Evolutionary conservation across 169 alveolate species (phyloP).

Genomic region (Nephromyces sp.): DNA sequence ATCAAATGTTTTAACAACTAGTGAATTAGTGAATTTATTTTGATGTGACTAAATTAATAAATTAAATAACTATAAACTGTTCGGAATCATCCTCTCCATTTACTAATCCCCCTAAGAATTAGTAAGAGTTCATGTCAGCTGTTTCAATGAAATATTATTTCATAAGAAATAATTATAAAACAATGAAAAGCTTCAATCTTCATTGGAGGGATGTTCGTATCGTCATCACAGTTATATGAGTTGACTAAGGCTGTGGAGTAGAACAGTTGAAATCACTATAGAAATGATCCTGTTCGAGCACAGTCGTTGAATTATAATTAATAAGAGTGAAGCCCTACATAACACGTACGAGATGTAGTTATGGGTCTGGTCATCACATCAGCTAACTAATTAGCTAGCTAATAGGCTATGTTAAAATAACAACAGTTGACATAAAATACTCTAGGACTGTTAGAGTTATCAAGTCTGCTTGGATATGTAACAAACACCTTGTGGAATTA

Average conservation of each 20-base stretch:
- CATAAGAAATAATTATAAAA: too few species aligned
- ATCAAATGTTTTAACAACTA: background rate
- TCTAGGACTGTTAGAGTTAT: too few species aligned
- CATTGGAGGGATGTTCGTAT: background rate
- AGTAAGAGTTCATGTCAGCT: background rate
- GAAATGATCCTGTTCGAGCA: conserved; percentile 27
- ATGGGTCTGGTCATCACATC: too few species aligned
- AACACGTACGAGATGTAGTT: too few species aligned
- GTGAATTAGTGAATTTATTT: background rate
- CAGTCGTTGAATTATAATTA: conserved; percentile 18
- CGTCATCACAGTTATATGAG: conserved; percentile 2
- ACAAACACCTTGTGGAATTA: too few species aligned
- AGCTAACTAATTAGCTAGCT: too few species aligned
- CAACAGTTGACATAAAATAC: too few species aligned
- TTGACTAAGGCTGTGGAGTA: conserved; percentile 17
- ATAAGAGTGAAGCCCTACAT: too few species aligned
- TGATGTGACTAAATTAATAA: background rate
- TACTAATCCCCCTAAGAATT: background rate
- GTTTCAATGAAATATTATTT: background rate
- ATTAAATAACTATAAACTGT: background rate
- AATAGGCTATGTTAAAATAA: too few species aligned
- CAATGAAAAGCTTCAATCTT: background rate
- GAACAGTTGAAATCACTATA: conserved; percentile 15
- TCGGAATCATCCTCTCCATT: background rate
- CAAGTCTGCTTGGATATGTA: too few species aligned